These are phyloP conservation scores for Tricholoma sp. DNA, from an alignment of 768 basidiomycete genomes.

Conservation along the genomic window DNA sequence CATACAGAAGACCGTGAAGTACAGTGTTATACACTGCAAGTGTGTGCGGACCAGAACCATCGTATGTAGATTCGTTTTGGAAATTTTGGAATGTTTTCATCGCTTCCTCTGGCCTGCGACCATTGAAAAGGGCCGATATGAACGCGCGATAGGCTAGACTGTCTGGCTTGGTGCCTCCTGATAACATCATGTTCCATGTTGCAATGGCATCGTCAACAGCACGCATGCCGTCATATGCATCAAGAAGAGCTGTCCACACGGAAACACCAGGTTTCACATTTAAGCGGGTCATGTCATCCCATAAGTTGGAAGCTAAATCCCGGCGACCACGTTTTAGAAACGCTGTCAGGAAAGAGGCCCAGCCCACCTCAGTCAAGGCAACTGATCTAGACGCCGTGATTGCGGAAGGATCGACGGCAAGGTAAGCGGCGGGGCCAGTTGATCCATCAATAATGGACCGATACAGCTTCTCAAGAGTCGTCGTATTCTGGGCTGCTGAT, in stretches of 20 bases:
- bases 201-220: conserved; percentile 48
- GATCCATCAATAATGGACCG: conserved; percentile 45
- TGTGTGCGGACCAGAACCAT: conserved; percentile 17
- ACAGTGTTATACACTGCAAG: conserved; percentile 69
- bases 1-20: conserved; percentile 57
- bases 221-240: conserved; percentile 50
- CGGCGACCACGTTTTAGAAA: conserved; percentile 53
- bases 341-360: conserved; percentile 62
- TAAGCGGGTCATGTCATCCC: conserved; percentile 58
- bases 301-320: conserved; percentile 57
- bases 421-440: conserved; percentile 45
- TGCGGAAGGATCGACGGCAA: conserved; percentile 38
- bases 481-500: conserved; percentile 25
- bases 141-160: conserved; percentile 64
- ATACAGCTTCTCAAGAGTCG: conserved; percentile 45
- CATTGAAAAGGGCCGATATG: conserved; percentile 55
- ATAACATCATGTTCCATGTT: conserved; percentile 61
- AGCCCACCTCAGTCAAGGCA: conserved; percentile 50
- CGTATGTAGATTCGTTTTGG: conserved; percentile 28
- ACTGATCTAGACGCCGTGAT: conserved; percentile 37
- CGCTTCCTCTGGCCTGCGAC: conserved; percentile 46
- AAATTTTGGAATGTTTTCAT: conserved; percentile 48
- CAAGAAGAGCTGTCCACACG: conserved; percentile 71
- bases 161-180: conserved; percentile 54
- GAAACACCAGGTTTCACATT: conserved; percentile 47